Conservation (phyloP, 1,284 basidiomycete genomes). For the Cerrena zonata region DNA sequence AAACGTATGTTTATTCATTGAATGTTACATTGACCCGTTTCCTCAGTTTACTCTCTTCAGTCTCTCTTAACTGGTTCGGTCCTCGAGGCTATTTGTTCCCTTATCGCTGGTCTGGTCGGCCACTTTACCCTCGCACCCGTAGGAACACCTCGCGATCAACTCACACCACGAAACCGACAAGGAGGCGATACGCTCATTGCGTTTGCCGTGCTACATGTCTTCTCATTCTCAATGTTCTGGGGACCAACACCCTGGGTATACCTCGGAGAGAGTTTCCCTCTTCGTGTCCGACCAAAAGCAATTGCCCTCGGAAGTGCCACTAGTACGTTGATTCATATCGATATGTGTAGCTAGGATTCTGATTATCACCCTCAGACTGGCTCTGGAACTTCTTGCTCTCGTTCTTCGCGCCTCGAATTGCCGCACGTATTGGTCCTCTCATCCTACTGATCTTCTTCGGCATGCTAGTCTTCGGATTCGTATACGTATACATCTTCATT, state of each 20-base stretch:
- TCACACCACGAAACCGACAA: slow-evolving; percentile 50
- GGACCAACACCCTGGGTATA: slow-evolving; percentile 58
- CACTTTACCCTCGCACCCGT: slow-evolving; percentile 58
- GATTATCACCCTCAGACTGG: slow-evolving; percentile 40
- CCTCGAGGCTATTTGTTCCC: slow-evolving; percentile 55
- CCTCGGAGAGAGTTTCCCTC: slow-evolving; percentile 60
- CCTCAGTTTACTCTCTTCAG: too few species aligned
- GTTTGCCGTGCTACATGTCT: slow-evolving; percentile 74
- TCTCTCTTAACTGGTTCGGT: slow-evolving; percentile 64
- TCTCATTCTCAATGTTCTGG: slow-evolving; percentile 69
- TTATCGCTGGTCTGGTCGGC: slow-evolving; percentile 69
- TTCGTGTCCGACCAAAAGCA: slow-evolving; percentile 70
- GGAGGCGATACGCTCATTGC: slow-evolving; percentile 66
- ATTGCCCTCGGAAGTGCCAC: slow-evolving; percentile 67
- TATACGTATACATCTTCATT: slow-evolving; percentile 65
- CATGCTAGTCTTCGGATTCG: slow-evolving; percentile 63
- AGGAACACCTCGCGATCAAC: slow-evolving; percentile 39
- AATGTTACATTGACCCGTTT: too few species aligned
- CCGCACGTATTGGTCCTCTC: slow-evolving; percentile 63
- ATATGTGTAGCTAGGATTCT: not conserved
- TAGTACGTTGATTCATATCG: slow-evolving; percentile 23
- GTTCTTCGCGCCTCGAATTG: slow-evolving; percentile 67
- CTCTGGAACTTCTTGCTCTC: slow-evolving; percentile 71
- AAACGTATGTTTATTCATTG: slow-evolving; percentile 33
- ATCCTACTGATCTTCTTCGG: slow-evolving; percentile 75